Evolutionary conservation across 208 protist species (phyloP).

Genomic region (Leishmania major): DNA sequence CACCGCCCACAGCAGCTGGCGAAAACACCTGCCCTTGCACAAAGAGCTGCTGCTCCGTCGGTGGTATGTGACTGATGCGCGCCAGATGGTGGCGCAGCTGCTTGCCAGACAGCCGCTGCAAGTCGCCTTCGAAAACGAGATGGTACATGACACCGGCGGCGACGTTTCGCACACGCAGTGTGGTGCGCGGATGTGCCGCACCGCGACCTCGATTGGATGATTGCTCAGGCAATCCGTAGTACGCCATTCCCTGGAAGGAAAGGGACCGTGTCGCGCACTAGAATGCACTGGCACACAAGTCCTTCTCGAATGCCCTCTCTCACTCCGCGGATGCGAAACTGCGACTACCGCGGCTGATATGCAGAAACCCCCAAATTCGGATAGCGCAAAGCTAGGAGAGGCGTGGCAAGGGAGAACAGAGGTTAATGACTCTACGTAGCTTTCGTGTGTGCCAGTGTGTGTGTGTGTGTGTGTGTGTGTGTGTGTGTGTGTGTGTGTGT

Average conservation of each 20-base stretch:
- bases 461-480: background rate
- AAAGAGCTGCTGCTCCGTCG: constrained; percentile 37
- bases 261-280: background rate
- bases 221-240: background rate
- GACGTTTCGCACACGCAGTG: constrained; percentile 53
- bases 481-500: background rate
- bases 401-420: background rate
- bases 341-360: background rate
- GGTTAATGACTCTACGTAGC: background rate
- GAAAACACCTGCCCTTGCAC: constrained; percentile 10
- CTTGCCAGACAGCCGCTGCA: constrained; percentile 40
- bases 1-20: constrained; percentile 14
- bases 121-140: constrained; percentile 65
- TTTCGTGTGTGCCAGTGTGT: background rate
- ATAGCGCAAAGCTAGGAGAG: background rate
- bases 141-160: constrained; percentile 52
- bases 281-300: too few species aligned
- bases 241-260: background rate
- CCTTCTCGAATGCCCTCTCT: background rate
- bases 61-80: constrained; percentile 44
- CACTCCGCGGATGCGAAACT: background rate
- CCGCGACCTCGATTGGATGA: background rate
- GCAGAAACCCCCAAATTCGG: background rate
- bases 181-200: constrained; percentile 15
- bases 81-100: constrained; percentile 55